Percentiles rank a stretch among this genome's conserved stretches.
phyloP scores from a whole-genome alignment of 345 rosid genomes.

The Populus nigra region DNA sequence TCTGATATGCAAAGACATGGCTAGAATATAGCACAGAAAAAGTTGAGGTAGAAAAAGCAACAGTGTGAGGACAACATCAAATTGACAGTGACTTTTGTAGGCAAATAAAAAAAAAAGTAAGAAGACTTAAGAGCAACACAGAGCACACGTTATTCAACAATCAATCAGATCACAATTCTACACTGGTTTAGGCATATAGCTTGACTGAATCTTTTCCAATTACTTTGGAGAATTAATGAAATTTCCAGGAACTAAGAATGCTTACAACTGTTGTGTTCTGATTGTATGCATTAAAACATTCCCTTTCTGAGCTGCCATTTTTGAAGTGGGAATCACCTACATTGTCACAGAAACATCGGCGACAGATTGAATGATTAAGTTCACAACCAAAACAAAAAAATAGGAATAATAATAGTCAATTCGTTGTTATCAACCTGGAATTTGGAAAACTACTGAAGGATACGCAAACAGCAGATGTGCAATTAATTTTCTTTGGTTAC shows the following conservation, averaged over 20 bases:
- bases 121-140: not conserved
- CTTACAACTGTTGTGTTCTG: conserved; percentile 49
- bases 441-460: not conserved
- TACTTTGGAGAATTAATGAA: not conserved
- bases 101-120: not conserved
- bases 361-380: conserved; percentile 6
- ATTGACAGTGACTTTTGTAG: not conserved
- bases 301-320: conserved; percentile 34
- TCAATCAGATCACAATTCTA: not conserved
- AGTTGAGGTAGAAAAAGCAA: not conserved
- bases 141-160: not conserved
- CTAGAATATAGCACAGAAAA: not conserved
- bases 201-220: not conserved
- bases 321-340: conserved; percentile 54
- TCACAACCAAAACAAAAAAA: not conserved
- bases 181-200: not conserved
- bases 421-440: no score
- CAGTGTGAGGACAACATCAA: not conserved
- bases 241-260: not conserved
- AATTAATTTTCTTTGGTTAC: not conserved
- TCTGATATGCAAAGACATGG: conserved; percentile 4
- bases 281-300: conserved; percentile 34
- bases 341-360: conserved; percentile 22
- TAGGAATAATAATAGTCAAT: not conserved
- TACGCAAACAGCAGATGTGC: not conserved